Base-by-base conservation (phyloP, 148 eudicot genomes). In the Fagopyrum homotropicum region DNA sequence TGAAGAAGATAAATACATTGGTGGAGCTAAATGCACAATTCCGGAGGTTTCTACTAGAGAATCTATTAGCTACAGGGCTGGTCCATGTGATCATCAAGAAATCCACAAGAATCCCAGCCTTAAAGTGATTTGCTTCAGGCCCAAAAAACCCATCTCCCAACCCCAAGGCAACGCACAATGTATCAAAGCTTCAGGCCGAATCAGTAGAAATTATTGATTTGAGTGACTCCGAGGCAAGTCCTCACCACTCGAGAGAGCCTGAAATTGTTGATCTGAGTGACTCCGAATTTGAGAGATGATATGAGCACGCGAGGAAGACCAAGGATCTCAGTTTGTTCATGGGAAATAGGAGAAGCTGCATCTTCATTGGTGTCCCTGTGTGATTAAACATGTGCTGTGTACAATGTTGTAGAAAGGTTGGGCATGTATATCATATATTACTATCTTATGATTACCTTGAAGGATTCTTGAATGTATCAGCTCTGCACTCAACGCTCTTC, bases 181-280 rank as follows among this genome's bases (percentile, higher is more conserved):
- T 80, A 60, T 70, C 92, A n/a, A 91, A 79, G 60, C 75, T 80
- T 79, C 75, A 70, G 68, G 82, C 80, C 44, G 69, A 78, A 47
- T 64, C 60, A 16, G 76, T 80, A 7, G 86, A 83, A 51, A 78
- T 89, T 43, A 91, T 91, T 54, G 94, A 89, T 72, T 76, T 91
- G 81, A 84, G 91, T 69, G 98, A 91, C 1, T 84, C 92, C 35
- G 98, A 93, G 29, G 73, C 74, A 14, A 84, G 97, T 35, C 94
- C 97, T 45, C 90, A 84, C 59, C 87, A 88, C 75, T 80, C 75
- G 48, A 86, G 63, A 76, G 91, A 85, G 78, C 87, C 89, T 7
- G 92, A 91, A 48, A 72, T 60, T 81, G 81, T 91, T 87, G 43
- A 72, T 76, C 43, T 76, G 77, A 81, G 57, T 14, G 49, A 72